These are phyloP conservation scores for Ceratocystiopsis minuta DNA, from an alignment of 2,329 filamentous ascomycete genomes.

Conservation along the genomic window DNA sequence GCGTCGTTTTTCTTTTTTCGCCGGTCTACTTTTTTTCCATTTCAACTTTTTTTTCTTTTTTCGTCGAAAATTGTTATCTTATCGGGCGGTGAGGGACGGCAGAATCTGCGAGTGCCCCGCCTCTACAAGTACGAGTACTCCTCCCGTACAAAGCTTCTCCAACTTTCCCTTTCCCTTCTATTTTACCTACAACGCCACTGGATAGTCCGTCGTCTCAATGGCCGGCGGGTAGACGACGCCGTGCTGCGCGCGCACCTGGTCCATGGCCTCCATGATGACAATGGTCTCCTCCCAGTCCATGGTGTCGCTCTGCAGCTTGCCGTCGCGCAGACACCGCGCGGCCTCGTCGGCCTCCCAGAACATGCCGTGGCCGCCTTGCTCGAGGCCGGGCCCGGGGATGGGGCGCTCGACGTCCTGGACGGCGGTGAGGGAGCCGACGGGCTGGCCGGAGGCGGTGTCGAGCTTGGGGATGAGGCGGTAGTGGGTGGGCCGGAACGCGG, in stretches of 20 bases:
- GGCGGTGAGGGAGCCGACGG: too few species aligned
- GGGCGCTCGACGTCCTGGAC: slow-evolving; percentile 34
- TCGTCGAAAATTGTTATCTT: too few species aligned
- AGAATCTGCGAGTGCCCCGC: too few species aligned
- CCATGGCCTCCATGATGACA: slow-evolving; percentile 63
- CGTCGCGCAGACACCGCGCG: slow-evolving; percentile 42
- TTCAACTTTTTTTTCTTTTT: neutral
- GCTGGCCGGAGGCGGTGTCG: neutral
- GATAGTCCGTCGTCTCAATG: slow-evolving; percentile 28
- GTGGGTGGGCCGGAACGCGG: too few species aligned
- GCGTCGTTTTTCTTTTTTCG: slow-evolving; percentile 1
- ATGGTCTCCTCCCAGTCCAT: slow-evolving; percentile 62
- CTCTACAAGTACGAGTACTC: too few species aligned
- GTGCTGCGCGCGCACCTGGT: slow-evolving; percentile 34
- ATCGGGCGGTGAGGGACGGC: neutral
- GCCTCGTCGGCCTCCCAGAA: slow-evolving; percentile 36
- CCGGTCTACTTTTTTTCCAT: neutral
- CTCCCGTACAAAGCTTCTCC: too few species aligned
- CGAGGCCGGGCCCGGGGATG: slow-evolving; percentile 24
- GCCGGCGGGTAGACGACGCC: slow-evolving; percentile 34
- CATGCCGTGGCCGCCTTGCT: slow-evolving; percentile 57
- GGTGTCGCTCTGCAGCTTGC: slow-evolving; percentile 54
- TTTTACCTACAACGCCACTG: too few species aligned
- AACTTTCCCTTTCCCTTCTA: too few species aligned
- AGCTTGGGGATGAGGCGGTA: too few species aligned